Conservation (phyloP, 352 stramenopile genomes). For the Globisporangium rhizosaccharum region DNA sequence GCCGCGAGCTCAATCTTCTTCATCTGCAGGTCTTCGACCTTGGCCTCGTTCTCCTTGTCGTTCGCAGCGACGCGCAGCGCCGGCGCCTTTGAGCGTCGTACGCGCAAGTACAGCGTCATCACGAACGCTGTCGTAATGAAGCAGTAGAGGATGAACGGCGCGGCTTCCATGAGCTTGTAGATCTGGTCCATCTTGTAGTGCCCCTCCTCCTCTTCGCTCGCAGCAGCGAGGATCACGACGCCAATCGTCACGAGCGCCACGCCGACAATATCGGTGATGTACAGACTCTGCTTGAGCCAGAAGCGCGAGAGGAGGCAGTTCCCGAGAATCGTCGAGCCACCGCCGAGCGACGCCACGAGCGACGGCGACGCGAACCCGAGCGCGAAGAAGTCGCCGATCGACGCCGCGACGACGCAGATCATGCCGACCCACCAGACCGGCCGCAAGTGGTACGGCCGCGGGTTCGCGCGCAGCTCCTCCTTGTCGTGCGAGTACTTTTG, state of each 20-base stretch:
- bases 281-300: constrained; percentile 83
- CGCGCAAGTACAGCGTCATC: constrained; percentile 80
- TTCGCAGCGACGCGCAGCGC: constrained; percentile 55
- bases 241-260: constrained; percentile 71
- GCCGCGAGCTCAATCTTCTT: constrained; percentile 43
- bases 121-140: constrained; percentile 77
- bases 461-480: constrained; percentile 64
- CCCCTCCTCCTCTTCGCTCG: constrained; percentile 58
- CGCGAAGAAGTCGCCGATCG: constrained; percentile 81
- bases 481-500: constrained; percentile 90
- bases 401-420: constrained; percentile 76
- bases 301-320: constrained; percentile 85
- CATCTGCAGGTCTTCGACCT: constrained; percentile 51
- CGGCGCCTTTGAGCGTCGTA: constrained; percentile 71
- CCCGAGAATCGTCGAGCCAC: constrained; percentile 77
- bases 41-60: constrained; percentile 36
- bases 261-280: constrained; percentile 78
- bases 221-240: constrained; percentile 73
- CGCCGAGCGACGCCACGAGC: constrained; percentile 75
- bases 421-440: constrained; percentile 89
- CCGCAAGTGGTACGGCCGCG: constrained; percentile 72
- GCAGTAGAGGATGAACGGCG: constrained; percentile 81
- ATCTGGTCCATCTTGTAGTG: constrained; percentile 87
- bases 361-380: constrained; percentile 86
- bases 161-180: constrained; percentile 72